Base-by-base conservation (phyloP, 208 protist species). In the Porcisia deanei region DNA sequence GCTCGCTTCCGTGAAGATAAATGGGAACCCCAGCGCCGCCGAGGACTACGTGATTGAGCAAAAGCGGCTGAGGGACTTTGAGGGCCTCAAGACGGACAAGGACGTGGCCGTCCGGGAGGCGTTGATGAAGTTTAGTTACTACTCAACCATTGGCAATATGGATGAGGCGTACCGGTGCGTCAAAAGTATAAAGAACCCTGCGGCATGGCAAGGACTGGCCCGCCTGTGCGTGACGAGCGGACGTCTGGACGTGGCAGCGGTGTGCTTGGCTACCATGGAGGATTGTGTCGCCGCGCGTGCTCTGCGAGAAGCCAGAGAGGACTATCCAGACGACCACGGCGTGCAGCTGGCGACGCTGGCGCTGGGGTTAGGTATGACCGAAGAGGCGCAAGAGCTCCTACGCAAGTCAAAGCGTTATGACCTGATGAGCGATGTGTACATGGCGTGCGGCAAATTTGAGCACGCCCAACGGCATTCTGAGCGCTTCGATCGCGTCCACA, bases 131-230 rank as follows among this genome's bases (percentile, higher is more conserved):
- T 99, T 99, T 81, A 97, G 92, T 77, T 99, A 98, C 86, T 96
- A 98, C 80, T 91, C 98, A 25, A 98, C 98, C 18, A 97, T 98
- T 45, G 98, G 97, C 55, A 98, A 98, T 84, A 99, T 99, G 97
- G 98, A 99, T 83, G 98, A 99, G 87, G 98, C 97, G n/a, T 99
- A 99, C 77, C 90, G 93, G 49, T 97, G 95, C 54, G 97, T 99
- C 55, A 98, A 98, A 84, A 93, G 85, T 45, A 98, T 99, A 82
- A 97, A 98, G 77, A 94, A 91, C 77, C 77, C 84, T 12, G 86
- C 84, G 5, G 94, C 98, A 34, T 99, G 98, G 98, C 88, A 98
- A 71, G 98, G 96, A 71, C 92, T 99, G 88, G 98, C 98, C 22
- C 85, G 91, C 22, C 97, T 99, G 96, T 99, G 98, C 82, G 97